These are phyloP conservation scores for Brasenia schreberi DNA, from an alignment of 164 flowering plant species.

Conservation along the genomic window DNA sequence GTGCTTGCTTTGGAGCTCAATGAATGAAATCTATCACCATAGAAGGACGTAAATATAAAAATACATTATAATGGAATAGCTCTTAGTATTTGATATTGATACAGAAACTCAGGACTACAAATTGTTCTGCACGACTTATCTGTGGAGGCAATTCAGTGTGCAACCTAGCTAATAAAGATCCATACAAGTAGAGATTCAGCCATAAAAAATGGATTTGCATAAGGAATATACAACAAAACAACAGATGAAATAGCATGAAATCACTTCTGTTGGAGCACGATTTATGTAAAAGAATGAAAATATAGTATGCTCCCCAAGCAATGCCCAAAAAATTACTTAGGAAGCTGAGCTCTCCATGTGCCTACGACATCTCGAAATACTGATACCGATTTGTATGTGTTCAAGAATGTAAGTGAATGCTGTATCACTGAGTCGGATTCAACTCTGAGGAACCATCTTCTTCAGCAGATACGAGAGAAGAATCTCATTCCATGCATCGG, in stretches of 20 bases:
- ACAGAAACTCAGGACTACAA: background rate
- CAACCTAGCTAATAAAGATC: background rate
- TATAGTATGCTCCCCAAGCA: background rate
- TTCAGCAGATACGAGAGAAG: slow-evolving; percentile 21
- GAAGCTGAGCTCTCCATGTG: background rate
- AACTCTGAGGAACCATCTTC: background rate
- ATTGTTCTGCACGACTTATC: background rate
- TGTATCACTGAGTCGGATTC: background rate
- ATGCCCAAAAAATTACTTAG: background rate
- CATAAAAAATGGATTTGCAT: background rate
- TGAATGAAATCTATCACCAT: background rate
- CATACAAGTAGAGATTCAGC: background rate
- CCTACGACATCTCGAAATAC: background rate
- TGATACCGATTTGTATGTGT: background rate
- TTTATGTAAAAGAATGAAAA: background rate
- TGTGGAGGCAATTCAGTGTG: background rate
- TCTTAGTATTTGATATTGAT: background rate
- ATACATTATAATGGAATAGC: background rate
- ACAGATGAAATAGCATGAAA: background rate
- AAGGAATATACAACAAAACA: background rate
- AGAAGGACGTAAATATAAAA: background rate
- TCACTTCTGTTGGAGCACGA: background rate
- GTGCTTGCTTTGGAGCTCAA: background rate
- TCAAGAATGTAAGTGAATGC: background rate
- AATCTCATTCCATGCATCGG: slow-evolving; percentile 85